phyloP scores from a whole-genome alignment of 352 stramenopile genomes.

The Phytophthora tentaculata region DNA sequence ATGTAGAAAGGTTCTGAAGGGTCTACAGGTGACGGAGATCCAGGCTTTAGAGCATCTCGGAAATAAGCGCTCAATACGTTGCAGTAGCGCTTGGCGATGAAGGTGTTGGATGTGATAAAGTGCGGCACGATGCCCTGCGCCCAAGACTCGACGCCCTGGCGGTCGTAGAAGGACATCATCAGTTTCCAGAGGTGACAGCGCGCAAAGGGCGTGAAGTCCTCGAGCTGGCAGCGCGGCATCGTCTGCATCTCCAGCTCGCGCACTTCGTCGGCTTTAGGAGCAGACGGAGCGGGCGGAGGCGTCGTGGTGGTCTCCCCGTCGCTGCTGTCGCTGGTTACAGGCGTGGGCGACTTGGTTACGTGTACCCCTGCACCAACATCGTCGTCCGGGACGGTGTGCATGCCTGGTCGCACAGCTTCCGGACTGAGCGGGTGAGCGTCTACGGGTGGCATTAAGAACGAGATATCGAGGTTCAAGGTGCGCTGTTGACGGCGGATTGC shows the following conservation, averaged over 20 bases:
- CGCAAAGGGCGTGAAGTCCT: conserved; percentile 91
- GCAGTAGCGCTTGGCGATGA: conserved; percentile 93
- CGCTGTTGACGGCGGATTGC: conserved; percentile 13
- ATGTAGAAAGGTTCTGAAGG: conserved; percentile 92
- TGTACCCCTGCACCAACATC: conserved; percentile 5
- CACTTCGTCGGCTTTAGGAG: conserved; percentile 62
- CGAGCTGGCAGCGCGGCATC: conserved; percentile 75
- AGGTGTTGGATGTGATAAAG: conserved; percentile 97
- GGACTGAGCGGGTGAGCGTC: conserved; percentile 20
- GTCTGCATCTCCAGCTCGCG: conserved; percentile 33
- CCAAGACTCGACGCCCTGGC: conserved; percentile 88
- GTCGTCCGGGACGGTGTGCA: conserved; percentile 26
- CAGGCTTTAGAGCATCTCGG: conserved; percentile 52
- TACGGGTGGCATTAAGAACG: conserved; percentile 32
- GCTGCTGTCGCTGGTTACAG: conserved; percentile 36
- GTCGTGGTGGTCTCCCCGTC: conserved; percentile 22
- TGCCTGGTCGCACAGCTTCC: conserved; percentile 27
- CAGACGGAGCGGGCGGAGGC: conserved; percentile 18
- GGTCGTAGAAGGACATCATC: conserved; percentile 95
- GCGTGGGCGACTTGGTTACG: conserved; percentile 34
- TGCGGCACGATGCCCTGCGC: conserved; percentile 94
- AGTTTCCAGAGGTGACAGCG: conserved; percentile 93
- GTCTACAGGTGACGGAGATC: conserved; percentile 61
- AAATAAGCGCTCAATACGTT: conserved; percentile 74
- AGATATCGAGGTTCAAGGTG: conserved; percentile 1